Percentiles rank a stretch among this genome's conserved stretches.
Conservation (phyloP, 352 stramenopile species). For the Pythium rishiriense region DNA sequence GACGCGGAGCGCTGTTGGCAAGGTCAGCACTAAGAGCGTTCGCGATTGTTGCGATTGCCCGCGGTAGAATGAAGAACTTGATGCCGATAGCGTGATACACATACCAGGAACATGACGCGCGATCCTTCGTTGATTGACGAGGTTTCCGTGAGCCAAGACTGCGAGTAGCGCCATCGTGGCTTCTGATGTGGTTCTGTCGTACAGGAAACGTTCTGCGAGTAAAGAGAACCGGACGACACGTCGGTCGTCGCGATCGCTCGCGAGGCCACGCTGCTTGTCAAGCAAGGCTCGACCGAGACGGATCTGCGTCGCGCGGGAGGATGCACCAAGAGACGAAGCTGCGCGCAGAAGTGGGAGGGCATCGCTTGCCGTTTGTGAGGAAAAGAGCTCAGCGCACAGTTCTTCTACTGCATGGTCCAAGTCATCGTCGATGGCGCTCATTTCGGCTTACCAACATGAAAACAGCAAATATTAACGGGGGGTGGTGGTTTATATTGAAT, state of each 20-base stretch:
- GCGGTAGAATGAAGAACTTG: not conserved
- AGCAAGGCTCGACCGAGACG: conserved; percentile 2
- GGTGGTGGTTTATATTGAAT: not conserved
- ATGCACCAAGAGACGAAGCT: conserved; percentile 4
- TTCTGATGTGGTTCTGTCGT: conserved; percentile 32
- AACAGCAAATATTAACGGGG: not conserved
- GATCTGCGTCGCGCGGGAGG: conserved; percentile 11
- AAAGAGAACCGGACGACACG: conserved; percentile 4
- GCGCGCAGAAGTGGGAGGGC: conserved; percentile 8
- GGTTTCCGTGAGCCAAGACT: conserved; percentile 34
- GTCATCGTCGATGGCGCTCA: not conserved
- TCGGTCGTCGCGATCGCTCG: not conserved
- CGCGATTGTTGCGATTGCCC: too few relatives aligned
- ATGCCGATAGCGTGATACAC: not conserved
- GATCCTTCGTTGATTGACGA: conserved; percentile 46
- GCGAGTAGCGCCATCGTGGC: conserved; percentile 33
- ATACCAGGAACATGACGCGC: conserved; percentile 30
- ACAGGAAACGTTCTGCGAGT: conserved; percentile 27
- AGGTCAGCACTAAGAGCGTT: conserved; percentile 16
- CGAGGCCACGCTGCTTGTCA: not conserved
- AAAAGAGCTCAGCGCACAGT: conserved; percentile 22
- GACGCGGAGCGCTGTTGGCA: conserved; percentile 10
- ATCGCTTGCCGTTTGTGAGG: conserved; percentile 3
- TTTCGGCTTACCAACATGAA: not conserved
- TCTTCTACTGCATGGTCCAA: conserved; percentile 3